Base-by-base conservation (phyloP, 139 green algal species). In the Chlamydomonas eustigma region DNA sequence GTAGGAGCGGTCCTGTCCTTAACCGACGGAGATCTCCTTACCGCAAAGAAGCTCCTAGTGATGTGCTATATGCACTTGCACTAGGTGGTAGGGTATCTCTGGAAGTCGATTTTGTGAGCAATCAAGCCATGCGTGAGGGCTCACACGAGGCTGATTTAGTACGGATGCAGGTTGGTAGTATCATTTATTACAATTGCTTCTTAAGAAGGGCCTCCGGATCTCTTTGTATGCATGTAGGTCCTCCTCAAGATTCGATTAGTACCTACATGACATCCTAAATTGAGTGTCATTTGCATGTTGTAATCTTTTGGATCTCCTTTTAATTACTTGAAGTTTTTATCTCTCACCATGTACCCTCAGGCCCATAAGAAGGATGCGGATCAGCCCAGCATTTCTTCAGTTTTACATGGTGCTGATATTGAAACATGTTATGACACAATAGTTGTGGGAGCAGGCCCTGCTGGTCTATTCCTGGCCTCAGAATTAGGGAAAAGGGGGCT, bases 381-480 rank as follows among this genome's bases (percentile, higher is more conserved):
- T 37, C 91, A 96, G 78, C 66, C 76, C 1, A 72, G 32, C 37
- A 87, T 95, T 3, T 81, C 85, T 1, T 58, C 39, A 4, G 76
- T 83, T 1, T 81, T 96, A n/a, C 52, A 66, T 0, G 24, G 67
- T 0, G 51, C 82, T 2, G 67, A 82, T 24, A 37, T 75, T 5
- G 37, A 51, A 25, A 69, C 28, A 1, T 70, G 38, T 3, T 39
- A 72, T 2, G 93, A 97, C 74, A 90, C 91, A 0, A 82, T 79
- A 3, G 83, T 97, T 3, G 91, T 94, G 2, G 95, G 95, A 24
- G 95, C 90, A 39, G 95, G 95, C 1, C 95, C 95, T 2, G 91
- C 95, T 1, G 95, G 95, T 1, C 81, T 99, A 0, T 88, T 83
- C 36, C 77, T 99, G 8, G 93, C 94, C 1, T 88, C 87, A 12